Evolutionary conservation across 2,329 filamentous ascomycete genomes (phyloP), one percentile per base, ranked within the genome.

Genomic region (Pyrenochaeta sp.): DNA sequence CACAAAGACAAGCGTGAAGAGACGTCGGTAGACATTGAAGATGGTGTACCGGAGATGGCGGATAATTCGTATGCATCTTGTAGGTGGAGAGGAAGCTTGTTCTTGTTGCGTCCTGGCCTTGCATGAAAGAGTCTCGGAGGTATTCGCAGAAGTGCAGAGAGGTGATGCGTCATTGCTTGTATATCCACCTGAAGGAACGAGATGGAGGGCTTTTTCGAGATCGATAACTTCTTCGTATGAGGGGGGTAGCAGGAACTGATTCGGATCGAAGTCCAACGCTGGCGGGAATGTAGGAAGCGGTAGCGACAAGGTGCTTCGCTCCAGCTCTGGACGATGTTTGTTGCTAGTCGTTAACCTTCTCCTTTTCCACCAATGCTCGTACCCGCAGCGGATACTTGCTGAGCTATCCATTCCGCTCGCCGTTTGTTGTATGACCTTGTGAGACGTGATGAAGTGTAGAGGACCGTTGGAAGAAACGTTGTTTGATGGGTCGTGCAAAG

Each of bases 1-100:
- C 34, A 80, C 25, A 60, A 81, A 75, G 42, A 80, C 68, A 22
- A 81, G 51, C 4, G 77, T 72, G 62, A 82, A 82, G 34, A 83
- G 72, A 28, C 79, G 75, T 28, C 77, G 74, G 64, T 81, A 82
- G 13, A 70, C 71, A 0, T 62, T 69, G 43, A 71, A 62, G 52
- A 68, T 12, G 19, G 54, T 63, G 39, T 65, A 64, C 1, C 59
- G 58, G 3, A 73, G 37, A 42, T 58, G 34, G 30, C 72, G 63
- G 28, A 72, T 2, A n/a, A 67, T 7, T 27, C 56, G 48, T 2
- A 44, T 13, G 5, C 63, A 51, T 39, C 53, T 54, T 56, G 64
- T 68, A 19, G 53, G 24, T 44, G 62, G 52, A 8, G 51, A 19
- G 24, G n/a, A 12, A 19, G 34, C 27, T 44, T 19, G 22, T 7